A percentile compares a stretch with the other conserved stretches of the same genome.
Conservation (phyloP, 83 land plant genomes). For the Thuja plicata region DNA sequence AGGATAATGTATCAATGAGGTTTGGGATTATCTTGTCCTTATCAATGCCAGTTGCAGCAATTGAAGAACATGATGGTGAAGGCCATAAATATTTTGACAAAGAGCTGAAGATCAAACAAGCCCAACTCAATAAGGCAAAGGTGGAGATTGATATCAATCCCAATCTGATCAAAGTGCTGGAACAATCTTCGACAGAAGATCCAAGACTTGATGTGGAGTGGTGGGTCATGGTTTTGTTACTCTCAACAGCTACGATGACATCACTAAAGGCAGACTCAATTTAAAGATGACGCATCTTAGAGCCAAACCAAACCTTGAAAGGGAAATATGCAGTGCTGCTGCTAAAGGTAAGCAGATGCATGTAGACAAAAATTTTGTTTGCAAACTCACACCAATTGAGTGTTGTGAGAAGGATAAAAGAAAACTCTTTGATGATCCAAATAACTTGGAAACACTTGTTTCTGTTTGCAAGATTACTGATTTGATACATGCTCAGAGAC, state of each 20-base stretch:
- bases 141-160: slow-evolving; percentile 92
- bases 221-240: slow-evolving; percentile 81
- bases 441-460: slow-evolving; percentile 73
- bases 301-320: slow-evolving; percentile 86
- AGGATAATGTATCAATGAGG: too few species aligned
- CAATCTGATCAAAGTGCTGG: slow-evolving; percentile 82
- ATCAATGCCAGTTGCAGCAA: too few species aligned
- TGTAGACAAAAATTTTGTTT: slow-evolving; percentile 82
- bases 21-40: too few species aligned
- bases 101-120: slow-evolving; percentile 72
- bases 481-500: slow-evolving; percentile 71
- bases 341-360: slow-evolving; percentile 97
- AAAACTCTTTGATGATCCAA: slow-evolving; percentile 89
- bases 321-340: slow-evolving; percentile 87
- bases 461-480: slow-evolving; percentile 82
- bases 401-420: slow-evolving; percentile 89
- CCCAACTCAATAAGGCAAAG: slow-evolving; percentile 87
- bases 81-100: slow-evolving; percentile 14
- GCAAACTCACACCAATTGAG: slow-evolving; percentile 92
- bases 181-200: slow-evolving; percentile 63
- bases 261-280: slow-evolving; percentile 64
- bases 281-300: slow-evolving; percentile 70
- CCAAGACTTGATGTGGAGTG: slow-evolving; percentile 92
- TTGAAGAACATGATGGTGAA: too few species aligned
- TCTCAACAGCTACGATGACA: slow-evolving; percentile 49